Evolutionary conservation across 441 rosid genomes (phyloP), one percentile per base, ranked within the genome.

Genomic region (Jatropha multifida): DNA sequence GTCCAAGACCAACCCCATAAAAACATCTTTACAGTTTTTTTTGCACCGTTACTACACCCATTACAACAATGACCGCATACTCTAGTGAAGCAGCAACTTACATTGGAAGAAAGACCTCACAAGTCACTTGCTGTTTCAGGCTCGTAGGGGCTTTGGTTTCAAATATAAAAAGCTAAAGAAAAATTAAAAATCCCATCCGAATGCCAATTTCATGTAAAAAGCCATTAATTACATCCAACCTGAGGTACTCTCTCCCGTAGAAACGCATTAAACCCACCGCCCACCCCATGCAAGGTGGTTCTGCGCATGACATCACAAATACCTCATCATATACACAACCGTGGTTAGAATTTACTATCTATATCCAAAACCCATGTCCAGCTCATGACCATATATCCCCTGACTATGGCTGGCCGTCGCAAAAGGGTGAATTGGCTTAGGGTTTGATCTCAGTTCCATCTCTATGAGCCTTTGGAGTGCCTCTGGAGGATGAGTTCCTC

Each of bases 401-500:
- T 83, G 91, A 77, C 84, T 85, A 67, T 76, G 90, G 74, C 87
- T 87, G 37, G 84, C 82, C 0, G 87, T 37, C 40, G 92, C 78
- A 13, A 80, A 79, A 5, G 90, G 85, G 32, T 79, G 89, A 54
- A 82, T 32, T 79, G 88, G 96, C 88, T 87, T 91, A 9, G 93
- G 76, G 27, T 87, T 91, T 70, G 93, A 85, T 75, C 93, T 85
- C 26, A 86, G 88, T 49, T 94, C 93, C 92, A 89, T 92, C 85
- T 91, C 96, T 27, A 92, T 65, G 41, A 94, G 88, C 85, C 92
- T 84, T 75, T 91, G 97, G n/a, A 92, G 86, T 54, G 90, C 88
- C 77, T 86, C 96, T 1, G 96, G 90, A 76, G 85, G 95, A 75
- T 78, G 85, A 78, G 71, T 81, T 79, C 88, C 87, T 42, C 81